Percentiles rank a stretch among this genome's conserved stretches.
Conservation (phyloP, 129 eudicot species). For the Pseudognaphalium luteoalbum region DNA sequence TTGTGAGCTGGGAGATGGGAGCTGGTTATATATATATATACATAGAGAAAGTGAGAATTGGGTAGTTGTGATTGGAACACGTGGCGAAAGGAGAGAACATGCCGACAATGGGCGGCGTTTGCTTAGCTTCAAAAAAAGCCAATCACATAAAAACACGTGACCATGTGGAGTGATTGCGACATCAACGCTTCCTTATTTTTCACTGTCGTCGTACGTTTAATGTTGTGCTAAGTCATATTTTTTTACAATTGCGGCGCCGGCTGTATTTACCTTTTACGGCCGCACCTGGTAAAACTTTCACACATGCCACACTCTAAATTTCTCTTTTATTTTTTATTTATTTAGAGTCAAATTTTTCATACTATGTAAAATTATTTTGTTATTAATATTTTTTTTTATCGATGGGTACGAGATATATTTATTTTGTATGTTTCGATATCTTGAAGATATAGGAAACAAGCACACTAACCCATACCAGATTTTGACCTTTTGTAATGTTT, state of each 20-base stretch:
- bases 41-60: neutral
- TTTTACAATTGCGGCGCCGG: constrained; percentile 28
- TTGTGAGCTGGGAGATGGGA: neutral
- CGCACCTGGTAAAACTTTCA: neutral
- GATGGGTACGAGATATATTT: neutral
- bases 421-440: constrained; percentile 4
- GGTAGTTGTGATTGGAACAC: constrained; percentile 35
- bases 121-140: constrained; percentile 41
- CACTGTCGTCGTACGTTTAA: constrained; percentile 20
- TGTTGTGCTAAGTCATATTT: neutral
- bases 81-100: constrained; percentile 43
- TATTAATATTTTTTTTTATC: too few species aligned
- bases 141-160: constrained; percentile 63
- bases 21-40: too few species aligned
- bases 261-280: constrained; percentile 2
- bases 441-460: constrained; percentile 18
- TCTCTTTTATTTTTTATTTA: neutral
- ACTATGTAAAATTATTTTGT: too few species aligned
- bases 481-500: neutral
- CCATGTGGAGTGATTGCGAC: constrained; percentile 38
- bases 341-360: too few species aligned
- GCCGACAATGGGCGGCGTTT: constrained; percentile 54
- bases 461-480: constrained; percentile 1
- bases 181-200: constrained; percentile 14
- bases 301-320: neutral